These are phyloP conservation scores for Herpetomonas tarakana DNA, from an alignment of 208 protist genomes.

Conservation along the genomic window DNA sequence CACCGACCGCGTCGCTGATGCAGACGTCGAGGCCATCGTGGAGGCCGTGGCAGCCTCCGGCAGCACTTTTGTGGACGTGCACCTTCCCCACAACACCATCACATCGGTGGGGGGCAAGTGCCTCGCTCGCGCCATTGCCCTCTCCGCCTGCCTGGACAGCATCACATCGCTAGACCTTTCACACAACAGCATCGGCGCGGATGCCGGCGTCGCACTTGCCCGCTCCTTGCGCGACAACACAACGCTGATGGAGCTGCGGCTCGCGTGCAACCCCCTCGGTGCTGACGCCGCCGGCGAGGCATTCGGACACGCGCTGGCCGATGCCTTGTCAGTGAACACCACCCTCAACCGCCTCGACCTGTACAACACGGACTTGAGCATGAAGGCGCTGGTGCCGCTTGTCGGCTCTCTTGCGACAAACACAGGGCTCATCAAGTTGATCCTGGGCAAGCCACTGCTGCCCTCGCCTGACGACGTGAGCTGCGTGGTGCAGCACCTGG, in stretches of 20 bases:
- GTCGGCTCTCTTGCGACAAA: constrained; percentile 33
- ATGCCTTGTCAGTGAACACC: constrained; percentile 30
- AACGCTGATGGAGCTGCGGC: constrained; percentile 25
- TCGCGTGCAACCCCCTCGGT: constrained; percentile 60
- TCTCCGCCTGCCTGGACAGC: constrained; percentile 24
- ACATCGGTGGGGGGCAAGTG: constrained; percentile 28
- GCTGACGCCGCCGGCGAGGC: constrained; percentile 19
- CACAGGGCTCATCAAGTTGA: constrained; percentile 39
- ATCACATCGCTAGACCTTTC: constrained; percentile 55
- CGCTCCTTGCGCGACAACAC: constrained; percentile 20
- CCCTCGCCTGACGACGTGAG: constrained; percentile 51
- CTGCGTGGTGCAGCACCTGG: constrained; percentile 66
- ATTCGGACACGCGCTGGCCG: constrained; percentile 15
- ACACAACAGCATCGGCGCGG: constrained; percentile 50
- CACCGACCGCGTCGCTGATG: constrained; percentile 45
- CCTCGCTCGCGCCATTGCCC: constrained; percentile 30
- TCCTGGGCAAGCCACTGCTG: constrained; percentile 64
- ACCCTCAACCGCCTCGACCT: constrained; percentile 50
- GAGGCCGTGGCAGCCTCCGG: constrained; percentile 17
- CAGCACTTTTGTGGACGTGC: constrained; percentile 27
- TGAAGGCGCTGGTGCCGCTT: constrained; percentile 57
- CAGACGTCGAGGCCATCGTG: constrained; percentile 46
- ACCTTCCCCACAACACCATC: constrained; percentile 70
- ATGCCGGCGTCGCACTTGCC: constrained; percentile 37
- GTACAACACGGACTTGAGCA: constrained; percentile 43